Percentiles rank a stretch among this genome's conserved stretches.
phyloP scores from a whole-genome alignment of 164 flowering plant genomes.

The Dillenia turbinata region DNA sequence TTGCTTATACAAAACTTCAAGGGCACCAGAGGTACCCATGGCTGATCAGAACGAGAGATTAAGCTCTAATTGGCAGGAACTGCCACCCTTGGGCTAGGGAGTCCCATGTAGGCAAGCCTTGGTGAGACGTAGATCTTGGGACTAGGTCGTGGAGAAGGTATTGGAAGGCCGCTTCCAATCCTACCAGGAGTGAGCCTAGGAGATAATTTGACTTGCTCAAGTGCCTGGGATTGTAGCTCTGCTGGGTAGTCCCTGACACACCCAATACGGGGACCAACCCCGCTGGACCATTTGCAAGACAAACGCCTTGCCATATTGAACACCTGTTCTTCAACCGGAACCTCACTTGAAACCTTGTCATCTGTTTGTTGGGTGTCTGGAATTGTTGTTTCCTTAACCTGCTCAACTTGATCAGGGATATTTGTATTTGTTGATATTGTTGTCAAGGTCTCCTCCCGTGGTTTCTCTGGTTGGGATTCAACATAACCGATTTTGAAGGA shows the following conservation, averaged over 20 bases:
- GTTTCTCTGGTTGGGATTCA: constrained; percentile 14
- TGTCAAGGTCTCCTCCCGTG: constrained; percentile 1
- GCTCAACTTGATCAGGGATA: background rate
- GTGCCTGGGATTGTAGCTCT: constrained; percentile 63
- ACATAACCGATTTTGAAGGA: constrained; percentile 16
- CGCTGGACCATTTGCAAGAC: constrained; percentile 78
- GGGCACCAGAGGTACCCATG: constrained; percentile 1
- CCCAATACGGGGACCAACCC: constrained; percentile 76
- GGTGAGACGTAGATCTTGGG: constrained; percentile 74
- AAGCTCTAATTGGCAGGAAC: background rate
- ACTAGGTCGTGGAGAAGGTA: constrained; percentile 81
- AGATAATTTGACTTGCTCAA: constrained; percentile 73
- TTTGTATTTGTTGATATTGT: background rate
- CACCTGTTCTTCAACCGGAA: constrained; percentile 14
- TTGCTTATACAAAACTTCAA: background rate
- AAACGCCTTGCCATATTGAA: constrained; percentile 41
- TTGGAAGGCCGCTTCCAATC: constrained; percentile 30
- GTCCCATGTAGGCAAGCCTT: constrained; percentile 73
- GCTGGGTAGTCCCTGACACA: constrained; percentile 82
- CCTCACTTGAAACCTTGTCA: background rate
- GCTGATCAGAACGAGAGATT: constrained; percentile 5
- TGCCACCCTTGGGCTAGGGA: constrained; percentile 58
- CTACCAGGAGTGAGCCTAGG: constrained; percentile 38
- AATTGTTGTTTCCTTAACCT: constrained; percentile 1
- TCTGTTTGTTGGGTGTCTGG: constrained; percentile 3